Conservation (phyloP, 371 early-diverging fungal genomes). For the Mucor plumbeus region DNA sequence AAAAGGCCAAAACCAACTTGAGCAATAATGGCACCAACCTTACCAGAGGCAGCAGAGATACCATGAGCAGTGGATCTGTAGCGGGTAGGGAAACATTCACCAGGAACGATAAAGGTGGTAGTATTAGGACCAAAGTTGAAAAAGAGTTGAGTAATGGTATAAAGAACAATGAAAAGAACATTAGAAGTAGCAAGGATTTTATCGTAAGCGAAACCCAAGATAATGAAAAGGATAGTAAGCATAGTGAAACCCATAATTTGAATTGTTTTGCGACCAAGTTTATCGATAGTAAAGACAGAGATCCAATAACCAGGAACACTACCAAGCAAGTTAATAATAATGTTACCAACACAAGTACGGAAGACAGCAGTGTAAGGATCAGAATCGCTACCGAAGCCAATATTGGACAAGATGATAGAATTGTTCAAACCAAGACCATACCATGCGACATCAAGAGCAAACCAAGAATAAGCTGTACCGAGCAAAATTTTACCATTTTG, state of each 20-base stretch:
- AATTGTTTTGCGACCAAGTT: conserved; percentile 82
- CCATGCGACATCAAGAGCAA: conserved; percentile 86
- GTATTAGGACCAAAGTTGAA: conserved; percentile 86
- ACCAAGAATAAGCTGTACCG: conserved; percentile 72
- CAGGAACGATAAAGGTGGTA: conserved; percentile 87
- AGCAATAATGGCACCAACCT: conserved; percentile 84
- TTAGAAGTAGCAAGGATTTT: conserved; percentile 55
- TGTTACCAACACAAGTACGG: conserved; percentile 68
- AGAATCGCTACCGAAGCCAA: conserved; percentile 65
- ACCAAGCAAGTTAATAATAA: conserved; percentile 82
- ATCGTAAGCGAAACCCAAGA: conserved; percentile 54
- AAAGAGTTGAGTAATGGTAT: conserved; percentile 84
- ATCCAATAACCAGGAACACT: conserved; percentile 89
- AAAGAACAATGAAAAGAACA: conserved; percentile 72
- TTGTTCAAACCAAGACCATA: conserved; percentile 88
- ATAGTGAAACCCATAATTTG: conserved; percentile 74
- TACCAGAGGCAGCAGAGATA: conserved; percentile 88
- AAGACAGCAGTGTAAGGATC: conserved; percentile 62
- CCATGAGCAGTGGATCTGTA: conserved; percentile 88
- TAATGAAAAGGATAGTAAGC: conserved; percentile 52
- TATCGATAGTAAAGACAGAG: conserved; percentile 82
- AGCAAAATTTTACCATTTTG: conserved; percentile 61
- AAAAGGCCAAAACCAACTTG: conserved; percentile 76
- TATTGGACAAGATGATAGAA: conserved; percentile 66
- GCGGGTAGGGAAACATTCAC: conserved; percentile 89